A percentile compares a stretch with the other conserved stretches of the same genome.
Evolutionary conservation across 139 green algal genomes (phyloP).

Genomic region (Edaphochlamys debaryana): DNA sequence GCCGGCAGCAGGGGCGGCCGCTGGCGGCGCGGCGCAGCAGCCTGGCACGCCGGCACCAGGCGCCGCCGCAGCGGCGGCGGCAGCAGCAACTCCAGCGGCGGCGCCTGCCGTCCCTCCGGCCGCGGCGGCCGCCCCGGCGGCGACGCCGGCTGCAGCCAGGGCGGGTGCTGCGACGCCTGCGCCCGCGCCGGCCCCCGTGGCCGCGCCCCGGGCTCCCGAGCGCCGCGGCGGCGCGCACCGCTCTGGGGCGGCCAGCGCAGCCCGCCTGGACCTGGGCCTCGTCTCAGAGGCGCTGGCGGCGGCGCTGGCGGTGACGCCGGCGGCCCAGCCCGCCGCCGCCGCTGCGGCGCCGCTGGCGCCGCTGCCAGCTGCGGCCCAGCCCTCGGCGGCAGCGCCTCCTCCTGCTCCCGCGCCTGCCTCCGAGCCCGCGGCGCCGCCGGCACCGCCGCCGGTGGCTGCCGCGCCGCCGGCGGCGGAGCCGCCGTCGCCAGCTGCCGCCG

Average conservation of each 20-base stretch:
- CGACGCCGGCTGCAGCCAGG: neutral
- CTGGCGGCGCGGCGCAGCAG: neutral
- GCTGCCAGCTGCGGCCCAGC: neutral
- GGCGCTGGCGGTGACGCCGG: neutral
- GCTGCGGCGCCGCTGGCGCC: neutral
- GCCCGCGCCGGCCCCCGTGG: neutral
- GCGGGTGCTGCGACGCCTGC: neutral
- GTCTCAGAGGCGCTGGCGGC: slow-evolving; percentile 17
- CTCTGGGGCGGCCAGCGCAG: neutral
- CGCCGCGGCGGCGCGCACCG: slow-evolving; percentile 30
- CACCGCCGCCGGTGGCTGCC: neutral
- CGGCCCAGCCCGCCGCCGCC: neutral
- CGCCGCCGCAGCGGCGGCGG: neutral
- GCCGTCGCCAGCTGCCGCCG: neutral
- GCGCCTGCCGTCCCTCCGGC: slow-evolving; percentile 7
- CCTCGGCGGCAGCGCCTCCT: neutral
- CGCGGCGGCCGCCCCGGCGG: neutral
- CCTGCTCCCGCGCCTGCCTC: too few relatives aligned
- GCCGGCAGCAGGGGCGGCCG: neutral
- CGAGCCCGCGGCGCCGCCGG: too few relatives aligned
- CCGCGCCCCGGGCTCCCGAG: neutral
- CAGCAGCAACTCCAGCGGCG: neutral
- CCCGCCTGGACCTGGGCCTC: slow-evolving; percentile 17
- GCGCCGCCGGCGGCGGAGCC: neutral
- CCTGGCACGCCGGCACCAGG: too few relatives aligned